Evolutionary conservation across 73 alveolate genomes (phyloP).

Genomic region (Effrenium voratum): DNA sequence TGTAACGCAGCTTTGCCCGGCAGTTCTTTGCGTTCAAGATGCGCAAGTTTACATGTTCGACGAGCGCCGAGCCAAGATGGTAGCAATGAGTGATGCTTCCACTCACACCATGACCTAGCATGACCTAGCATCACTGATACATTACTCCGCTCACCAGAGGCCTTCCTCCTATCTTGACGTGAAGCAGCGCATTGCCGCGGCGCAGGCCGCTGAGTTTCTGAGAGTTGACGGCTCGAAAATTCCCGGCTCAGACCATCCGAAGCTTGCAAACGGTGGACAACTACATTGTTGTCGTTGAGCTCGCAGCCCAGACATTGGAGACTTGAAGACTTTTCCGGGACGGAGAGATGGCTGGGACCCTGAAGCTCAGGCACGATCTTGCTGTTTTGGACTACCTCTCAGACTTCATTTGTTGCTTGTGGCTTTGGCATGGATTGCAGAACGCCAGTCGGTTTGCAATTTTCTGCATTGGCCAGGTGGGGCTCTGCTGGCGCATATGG

Average conservation of each 20-base stretch:
- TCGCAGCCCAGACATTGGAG: not conserved
- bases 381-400: constrained; percentile 99
- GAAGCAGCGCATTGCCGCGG: constrained; percentile 94
- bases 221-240: not conserved
- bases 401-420: constrained; percentile 99
- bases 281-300: constrained; percentile 90
- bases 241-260: constrained; percentile 31
- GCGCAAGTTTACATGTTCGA: constrained; percentile 99
- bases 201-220: constrained; percentile 24
- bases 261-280: constrained; percentile 79
- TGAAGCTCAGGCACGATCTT: constrained; percentile 99
- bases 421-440: constrained; percentile 93
- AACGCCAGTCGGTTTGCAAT: not conserved
- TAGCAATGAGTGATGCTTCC: not conserved
- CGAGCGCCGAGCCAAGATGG: constrained; percentile 94
- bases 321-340: not conserved
- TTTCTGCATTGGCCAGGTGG: constrained; percentile 91
- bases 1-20: too few relatives aligned
- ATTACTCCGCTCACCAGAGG: constrained; percentile 13
- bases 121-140: not conserved
- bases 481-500: constrained; percentile 99
- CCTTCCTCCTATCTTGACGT: constrained; percentile 99
- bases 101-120: too few relatives aligned
- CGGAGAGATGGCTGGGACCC: not conserved
- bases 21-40: constrained; percentile 98